phyloP scores from a whole-genome alignment of 2,329 filamentous ascomycete genomes.

The Lachnellula arida region DNA sequence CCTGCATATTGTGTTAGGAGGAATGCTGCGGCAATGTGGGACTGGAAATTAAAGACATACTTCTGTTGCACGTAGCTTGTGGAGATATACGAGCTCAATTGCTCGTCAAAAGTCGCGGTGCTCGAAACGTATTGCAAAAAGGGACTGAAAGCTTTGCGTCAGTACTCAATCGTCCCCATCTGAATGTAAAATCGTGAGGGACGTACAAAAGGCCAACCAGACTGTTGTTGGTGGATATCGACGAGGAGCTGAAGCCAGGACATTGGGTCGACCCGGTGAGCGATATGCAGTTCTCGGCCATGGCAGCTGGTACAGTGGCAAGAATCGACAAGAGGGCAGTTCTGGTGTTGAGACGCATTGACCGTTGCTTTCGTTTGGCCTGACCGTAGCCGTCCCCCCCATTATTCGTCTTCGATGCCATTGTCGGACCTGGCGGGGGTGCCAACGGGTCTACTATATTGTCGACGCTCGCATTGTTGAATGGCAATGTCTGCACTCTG shows the following conservation, averaged over 20 bases:
- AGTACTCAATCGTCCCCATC: constrained; percentile 12
- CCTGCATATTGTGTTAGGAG: constrained; percentile 48
- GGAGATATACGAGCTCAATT: constrained; percentile 67
- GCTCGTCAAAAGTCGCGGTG: constrained; percentile 69
- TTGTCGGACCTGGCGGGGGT: constrained; percentile 5
- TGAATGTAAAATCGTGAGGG: constrained; percentile 7
- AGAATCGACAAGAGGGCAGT: constrained; percentile 28
- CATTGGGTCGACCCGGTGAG: constrained; percentile 66
- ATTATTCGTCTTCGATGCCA: constrained; percentile 3
- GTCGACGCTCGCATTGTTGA: constrained; percentile 15
- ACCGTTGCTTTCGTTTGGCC: constrained; percentile 20
- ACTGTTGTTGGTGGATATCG: constrained; percentile 59
- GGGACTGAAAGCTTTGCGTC: constrained; percentile 49
- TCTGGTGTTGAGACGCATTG: constrained; percentile 19
- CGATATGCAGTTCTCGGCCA: constrained; percentile 51
- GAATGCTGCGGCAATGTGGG: constrained; percentile 6
- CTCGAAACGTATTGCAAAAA: constrained; percentile 82
- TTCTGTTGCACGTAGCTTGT: constrained; percentile 71
- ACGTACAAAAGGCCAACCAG: constrained; percentile 63
- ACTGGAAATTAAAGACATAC: constrained; percentile 46
- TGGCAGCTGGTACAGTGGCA: constrained; percentile 25
- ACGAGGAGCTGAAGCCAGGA: constrained; percentile 66
- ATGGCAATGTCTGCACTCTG: constrained; percentile 9
- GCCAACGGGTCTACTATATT: constrained; percentile 8
- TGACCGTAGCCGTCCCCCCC: constrained; percentile 1